Evolutionary conservation across 163 green algal species (phyloP).

Genomic region (Prototheca cutis): DNA sequence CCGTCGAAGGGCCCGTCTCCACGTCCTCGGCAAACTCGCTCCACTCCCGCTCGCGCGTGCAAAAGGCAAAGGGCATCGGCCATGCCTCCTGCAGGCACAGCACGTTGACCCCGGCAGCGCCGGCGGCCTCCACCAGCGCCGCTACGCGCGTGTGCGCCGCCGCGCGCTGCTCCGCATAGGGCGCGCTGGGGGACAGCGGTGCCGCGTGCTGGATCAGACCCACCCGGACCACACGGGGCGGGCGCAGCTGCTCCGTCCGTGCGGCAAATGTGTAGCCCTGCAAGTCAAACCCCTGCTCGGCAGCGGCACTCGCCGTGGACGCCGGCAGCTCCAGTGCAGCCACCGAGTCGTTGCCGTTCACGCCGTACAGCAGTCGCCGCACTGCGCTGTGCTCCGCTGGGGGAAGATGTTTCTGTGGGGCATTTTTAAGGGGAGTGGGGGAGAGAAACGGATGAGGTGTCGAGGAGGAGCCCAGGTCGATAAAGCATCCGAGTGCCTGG

Average conservation of each 20-base stretch:
- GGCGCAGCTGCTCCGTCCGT: slow-evolving; percentile 64
- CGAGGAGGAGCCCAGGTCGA: too few species aligned
- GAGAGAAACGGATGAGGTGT: too few species aligned
- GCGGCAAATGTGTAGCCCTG: slow-evolving; percentile 64
- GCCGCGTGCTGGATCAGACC: slow-evolving; percentile 85
- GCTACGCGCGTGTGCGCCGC: slow-evolving; percentile 33
- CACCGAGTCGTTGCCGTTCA: slow-evolving; percentile 56
- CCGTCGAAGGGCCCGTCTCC: slow-evolving; percentile 30
- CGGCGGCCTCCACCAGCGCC: slow-evolving; percentile 63
- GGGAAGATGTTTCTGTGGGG: slow-evolving; percentile 44
- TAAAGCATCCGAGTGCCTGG: too few species aligned
- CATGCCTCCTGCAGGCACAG: slow-evolving; percentile 88
- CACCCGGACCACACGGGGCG: slow-evolving; percentile 56
- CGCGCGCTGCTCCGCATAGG: slow-evolving; percentile 67
- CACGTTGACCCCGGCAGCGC: slow-evolving; percentile 63
- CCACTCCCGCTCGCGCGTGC: slow-evolving; percentile 87
- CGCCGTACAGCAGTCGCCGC: slow-evolving; percentile 61
- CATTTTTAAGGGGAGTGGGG: not conserved
- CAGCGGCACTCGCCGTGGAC: not conserved
- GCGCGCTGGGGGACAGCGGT: slow-evolving; percentile 63
- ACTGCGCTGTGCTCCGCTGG: slow-evolving; percentile 55
- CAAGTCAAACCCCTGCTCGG: slow-evolving; percentile 24
- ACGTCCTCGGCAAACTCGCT: slow-evolving; percentile 82
- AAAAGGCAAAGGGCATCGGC: slow-evolving; percentile 89
- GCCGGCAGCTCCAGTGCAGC: slow-evolving; percentile 1